Evolutionary conservation across 768 basidiomycete genomes (phyloP).

Genomic region (Collybiopsis confluens): DNA sequence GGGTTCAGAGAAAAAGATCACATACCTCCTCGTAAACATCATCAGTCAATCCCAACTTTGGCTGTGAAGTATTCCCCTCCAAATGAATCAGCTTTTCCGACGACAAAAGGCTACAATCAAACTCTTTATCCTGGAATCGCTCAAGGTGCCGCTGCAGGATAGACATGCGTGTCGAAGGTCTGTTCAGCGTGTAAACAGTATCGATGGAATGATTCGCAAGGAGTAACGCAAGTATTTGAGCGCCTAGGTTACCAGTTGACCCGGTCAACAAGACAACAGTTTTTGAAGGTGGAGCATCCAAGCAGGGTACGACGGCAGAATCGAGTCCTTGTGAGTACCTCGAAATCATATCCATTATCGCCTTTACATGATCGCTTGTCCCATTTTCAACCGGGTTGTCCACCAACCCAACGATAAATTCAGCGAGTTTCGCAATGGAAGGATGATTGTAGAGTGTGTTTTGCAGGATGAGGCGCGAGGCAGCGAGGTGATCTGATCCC

Average conservation of each 20-base stretch:
- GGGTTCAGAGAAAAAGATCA: conserved; percentile 4
- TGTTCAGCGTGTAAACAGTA: not conserved
- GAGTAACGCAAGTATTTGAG: conserved; percentile 27
- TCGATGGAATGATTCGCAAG: conserved; percentile 17
- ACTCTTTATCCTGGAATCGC: conserved; percentile 25
- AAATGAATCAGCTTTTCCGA: conserved; percentile 29
- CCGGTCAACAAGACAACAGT: conserved; percentile 34
- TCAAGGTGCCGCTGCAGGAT: conserved; percentile 16
- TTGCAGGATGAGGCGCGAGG: conserved; percentile 12
- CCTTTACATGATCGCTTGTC: conserved; percentile 11
- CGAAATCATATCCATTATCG: conserved; percentile 34
- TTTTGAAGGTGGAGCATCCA: conserved; percentile 5
- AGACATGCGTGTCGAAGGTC: conserved; percentile 11
- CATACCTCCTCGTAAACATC: conserved; percentile 18
- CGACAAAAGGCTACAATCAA: conserved; percentile 22
- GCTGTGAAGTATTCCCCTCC: conserved; percentile 25
- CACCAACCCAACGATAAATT: conserved; percentile 14
- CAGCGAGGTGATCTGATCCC: conserved; percentile 12
- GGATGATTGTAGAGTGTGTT: conserved; percentile 24
- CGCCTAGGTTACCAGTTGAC: conserved; percentile 37
- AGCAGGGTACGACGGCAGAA: not conserved
- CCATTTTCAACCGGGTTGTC: not conserved
- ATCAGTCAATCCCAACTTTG: conserved; percentile 17
- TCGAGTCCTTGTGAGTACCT: conserved; percentile 25
- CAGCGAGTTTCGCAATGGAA: conserved; percentile 20